Percentiles rank a stretch among this genome's conserved stretches.
phyloP scores from a whole-genome alignment of 495 filamentous ascomycete species.

The Corynascus novoguineensis region DNA sequence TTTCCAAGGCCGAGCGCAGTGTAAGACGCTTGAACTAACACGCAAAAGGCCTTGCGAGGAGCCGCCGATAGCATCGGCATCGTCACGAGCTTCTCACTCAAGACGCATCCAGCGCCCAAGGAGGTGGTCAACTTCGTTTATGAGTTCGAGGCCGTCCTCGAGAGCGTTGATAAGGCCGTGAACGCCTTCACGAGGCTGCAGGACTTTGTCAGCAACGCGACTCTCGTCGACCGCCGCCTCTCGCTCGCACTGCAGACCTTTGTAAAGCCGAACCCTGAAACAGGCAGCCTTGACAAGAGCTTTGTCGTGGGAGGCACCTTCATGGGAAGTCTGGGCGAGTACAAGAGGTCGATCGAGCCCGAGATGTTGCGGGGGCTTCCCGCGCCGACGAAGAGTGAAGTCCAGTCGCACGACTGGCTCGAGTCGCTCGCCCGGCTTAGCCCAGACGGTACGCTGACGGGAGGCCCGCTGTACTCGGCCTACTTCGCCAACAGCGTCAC shows the following conservation, averaged over 20 bases:
- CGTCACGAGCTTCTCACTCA: slow-evolving; percentile 49
- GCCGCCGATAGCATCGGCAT: slow-evolving; percentile 58
- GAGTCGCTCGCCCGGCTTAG: slow-evolving; percentile 10
- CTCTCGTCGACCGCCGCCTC: slow-evolving; percentile 12
- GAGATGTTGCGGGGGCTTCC: background rate
- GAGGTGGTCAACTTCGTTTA: slow-evolving; percentile 37
- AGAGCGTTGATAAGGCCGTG: background rate
- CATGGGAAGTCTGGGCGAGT: slow-evolving; percentile 1
- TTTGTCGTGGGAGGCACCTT: background rate
- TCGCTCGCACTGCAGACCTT: background rate
- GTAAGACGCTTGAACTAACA: background rate
- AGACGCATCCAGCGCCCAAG: slow-evolving; percentile 45
- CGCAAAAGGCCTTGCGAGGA: slow-evolving; percentile 45
- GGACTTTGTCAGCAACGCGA: slow-evolving; percentile 7
- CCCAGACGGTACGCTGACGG: slow-evolving; percentile 1
- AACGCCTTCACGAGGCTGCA: slow-evolving; percentile 8
- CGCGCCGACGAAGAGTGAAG: background rate
- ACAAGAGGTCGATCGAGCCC: background rate
- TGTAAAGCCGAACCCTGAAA: background rate
- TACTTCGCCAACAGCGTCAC: slow-evolving; percentile 23
- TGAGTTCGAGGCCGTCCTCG: slow-evolving; percentile 6
- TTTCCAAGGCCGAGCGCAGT: background rate
- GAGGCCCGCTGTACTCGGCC: slow-evolving; percentile 6
- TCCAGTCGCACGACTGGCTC: slow-evolving; percentile 11
- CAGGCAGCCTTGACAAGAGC: background rate